Base-by-base conservation (phyloP, 208 protist genomes). In the Crithidia fasciculata region DNA sequence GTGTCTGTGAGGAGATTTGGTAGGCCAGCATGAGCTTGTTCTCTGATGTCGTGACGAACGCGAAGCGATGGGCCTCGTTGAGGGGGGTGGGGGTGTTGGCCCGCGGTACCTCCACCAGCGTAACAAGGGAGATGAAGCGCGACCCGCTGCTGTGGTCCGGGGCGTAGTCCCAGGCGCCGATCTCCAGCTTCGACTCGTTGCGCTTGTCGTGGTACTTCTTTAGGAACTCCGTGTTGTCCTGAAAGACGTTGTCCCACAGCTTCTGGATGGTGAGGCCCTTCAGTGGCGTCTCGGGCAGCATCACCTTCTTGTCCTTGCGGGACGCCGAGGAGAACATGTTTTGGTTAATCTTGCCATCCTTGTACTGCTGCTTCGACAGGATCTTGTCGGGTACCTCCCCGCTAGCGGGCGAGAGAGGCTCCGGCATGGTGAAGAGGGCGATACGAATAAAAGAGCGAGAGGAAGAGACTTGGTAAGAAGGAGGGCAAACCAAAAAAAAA, bases 1-100 rank as follows among this genome's bases (percentile, higher is more conserved):
- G 91, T 1, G 88, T 95, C 61, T 95, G 86, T 10, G 88, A 94
- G 7, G 91, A 95, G 57, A 95, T 94, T 61, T 95, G 91, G 62
- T 92, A 93, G 15, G 86, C 66, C 2, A 95, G 65, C 63, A 84
- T 28, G n/a, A 88, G 69, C 69, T 78, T 78, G 12, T 78, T 78
- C 47, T 76, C 83, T 5, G 80, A 65, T 5, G 82, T 81, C 19
- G 28, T 85, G 43, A 74, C 43, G 78, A 91, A 94, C 16, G 72
- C 86, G 59, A 94, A 95, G 47, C 91, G 86, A 57, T 95, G 91
- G 5, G 81, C 91, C 72, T 95, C 85, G 76, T 94, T 84, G 59
- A 95, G 68, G 44, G 78, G 84, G 5, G 91, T 93, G n/a, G 75
- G 62, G 19, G 84, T 91, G 55, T 80, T 83, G 2, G 78, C 86